Evolutionary conservation across 2,329 filamentous ascomycete genomes (phyloP).

Genomic region (Aureobasidium uvarum): DNA sequence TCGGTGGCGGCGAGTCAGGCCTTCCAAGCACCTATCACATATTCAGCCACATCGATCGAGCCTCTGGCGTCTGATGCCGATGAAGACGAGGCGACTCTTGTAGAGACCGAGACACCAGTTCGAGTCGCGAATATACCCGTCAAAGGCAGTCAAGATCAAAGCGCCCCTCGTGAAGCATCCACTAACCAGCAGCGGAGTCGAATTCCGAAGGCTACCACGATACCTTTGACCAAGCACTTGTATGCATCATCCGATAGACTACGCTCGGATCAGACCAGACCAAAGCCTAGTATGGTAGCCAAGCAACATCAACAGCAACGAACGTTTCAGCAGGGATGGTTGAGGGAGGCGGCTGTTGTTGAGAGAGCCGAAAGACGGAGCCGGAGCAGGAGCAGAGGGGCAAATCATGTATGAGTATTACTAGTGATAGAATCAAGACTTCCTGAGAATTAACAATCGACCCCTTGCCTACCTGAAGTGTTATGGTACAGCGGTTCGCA

Average conservation of each 20-base stretch:
- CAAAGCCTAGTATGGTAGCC: slow-evolving; percentile 18
- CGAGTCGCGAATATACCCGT: neutral
- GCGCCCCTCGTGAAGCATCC: neutral
- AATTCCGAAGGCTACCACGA: slow-evolving; percentile 2
- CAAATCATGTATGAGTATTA: neutral
- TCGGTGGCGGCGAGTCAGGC: neutral
- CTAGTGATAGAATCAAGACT: neutral
- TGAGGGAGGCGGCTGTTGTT: slow-evolving; percentile 26
- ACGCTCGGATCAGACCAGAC: neutral
- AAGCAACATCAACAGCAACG: slow-evolving; percentile 20
- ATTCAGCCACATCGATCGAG: neutral
- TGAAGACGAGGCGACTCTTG: slow-evolving; percentile 16
- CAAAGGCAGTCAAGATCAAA: neutral
- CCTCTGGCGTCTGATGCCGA: neutral
- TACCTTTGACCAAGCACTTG: neutral
- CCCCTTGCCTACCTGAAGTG: neutral
- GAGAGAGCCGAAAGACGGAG: slow-evolving; percentile 26
- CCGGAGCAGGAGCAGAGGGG: slow-evolving; percentile 11
- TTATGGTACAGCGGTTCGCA: neutral
- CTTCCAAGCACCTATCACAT: neutral
- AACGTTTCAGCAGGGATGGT: slow-evolving; percentile 27
- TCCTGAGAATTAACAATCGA: neutral
- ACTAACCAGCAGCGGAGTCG: slow-evolving; percentile 5
- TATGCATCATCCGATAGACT: neutral
- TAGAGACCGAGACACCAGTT: neutral